Evolutionary conservation across 164 flowering plant genomes (phyloP), one percentile per base, ranked within the genome.

Genomic region (Stephania cephalantha): DNA sequence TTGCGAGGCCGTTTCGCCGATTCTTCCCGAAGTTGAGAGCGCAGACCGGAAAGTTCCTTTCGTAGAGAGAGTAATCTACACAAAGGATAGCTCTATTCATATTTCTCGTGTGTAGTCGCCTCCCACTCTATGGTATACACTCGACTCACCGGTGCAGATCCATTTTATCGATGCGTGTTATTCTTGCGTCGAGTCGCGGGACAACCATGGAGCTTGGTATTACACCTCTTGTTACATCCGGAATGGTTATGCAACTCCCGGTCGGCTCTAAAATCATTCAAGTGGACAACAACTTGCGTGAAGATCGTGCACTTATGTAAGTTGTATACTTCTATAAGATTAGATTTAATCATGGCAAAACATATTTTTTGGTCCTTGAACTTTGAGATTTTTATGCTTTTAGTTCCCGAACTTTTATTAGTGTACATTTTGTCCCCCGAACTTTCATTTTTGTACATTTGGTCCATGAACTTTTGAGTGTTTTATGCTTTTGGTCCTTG

Each of bases 141-240:
- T 69, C 71, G n/a, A 69, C 71, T 10, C n/a, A 69, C 48, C 11
- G 72, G 72, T 13, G 72, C 72, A 45, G 72, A 70, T 70, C 72
- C 72, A 2, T 70, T 70, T 30, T 70, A 25, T 70, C 53, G 72
- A 70, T 70, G 72, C 72, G 72, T 70, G 72, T 70, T 18, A 70
- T 70, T 70, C 72, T 70, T 45, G 72, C 72, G 3, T 70, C 72
- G 7, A 70, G 46, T 22, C 53, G 72, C 20, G 72, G 72, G 8
- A 70, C 72, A 45, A 53, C 46, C 30, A 70, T 70, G 72, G 72
- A 70, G 53, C 72, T 70, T 70, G 72, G 72, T 6, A 70, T 70
- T 18, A 70, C 72, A 12, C 72, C 72, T 20, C 45, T 70, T 44
- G 72, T 70, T 18, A 70, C 72, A 17, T 70, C 72, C 5, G 72